Conservation (phyloP, 352 stramenopile genomes). For the Globisporangium cystogenes region DNA sequence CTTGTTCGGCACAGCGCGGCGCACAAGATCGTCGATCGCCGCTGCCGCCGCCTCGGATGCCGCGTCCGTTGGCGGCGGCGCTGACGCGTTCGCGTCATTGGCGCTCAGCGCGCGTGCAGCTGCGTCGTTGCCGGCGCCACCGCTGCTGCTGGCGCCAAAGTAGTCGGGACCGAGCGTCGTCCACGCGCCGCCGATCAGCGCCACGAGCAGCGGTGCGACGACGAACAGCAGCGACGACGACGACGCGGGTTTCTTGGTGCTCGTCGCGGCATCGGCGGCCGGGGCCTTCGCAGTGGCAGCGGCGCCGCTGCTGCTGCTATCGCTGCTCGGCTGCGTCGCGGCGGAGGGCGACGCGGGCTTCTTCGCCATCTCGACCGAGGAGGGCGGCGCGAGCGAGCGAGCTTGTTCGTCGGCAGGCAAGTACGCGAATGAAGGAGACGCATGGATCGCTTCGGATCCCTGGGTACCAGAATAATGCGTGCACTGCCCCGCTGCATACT, state of each 20-base stretch:
- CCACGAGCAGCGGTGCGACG: constrained; percentile 25
- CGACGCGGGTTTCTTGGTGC: not conserved
- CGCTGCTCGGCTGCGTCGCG: too few species aligned
- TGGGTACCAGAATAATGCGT: not conserved
- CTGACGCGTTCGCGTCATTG: constrained; percentile 1
- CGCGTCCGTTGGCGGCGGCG: not conserved
- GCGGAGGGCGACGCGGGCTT: not conserved
- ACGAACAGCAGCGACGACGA: constrained; percentile 25
- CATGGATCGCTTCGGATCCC: not conserved
- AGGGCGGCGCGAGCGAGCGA: too few species aligned
- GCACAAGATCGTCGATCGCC: constrained; percentile 1
- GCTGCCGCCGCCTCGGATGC: not conserved
- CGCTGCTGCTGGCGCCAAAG: not conserved
- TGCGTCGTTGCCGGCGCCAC: not conserved
- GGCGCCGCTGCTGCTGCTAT: too few species aligned
- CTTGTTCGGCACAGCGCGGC: constrained; percentile 27
- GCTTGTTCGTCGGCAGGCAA: too few species aligned
- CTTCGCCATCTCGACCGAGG: constrained; percentile 6
- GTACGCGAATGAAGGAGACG: not conserved
- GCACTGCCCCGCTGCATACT: not conserved
- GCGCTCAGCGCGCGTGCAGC: constrained; percentile 9
- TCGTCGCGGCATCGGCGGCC: not conserved
- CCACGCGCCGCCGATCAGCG: constrained; percentile 27
- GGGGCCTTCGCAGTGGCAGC: not conserved
- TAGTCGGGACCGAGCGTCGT: constrained; percentile 7